Conservation (phyloP, 352 stramenopile genomes). For the Globisporangium ultimum region DNA sequence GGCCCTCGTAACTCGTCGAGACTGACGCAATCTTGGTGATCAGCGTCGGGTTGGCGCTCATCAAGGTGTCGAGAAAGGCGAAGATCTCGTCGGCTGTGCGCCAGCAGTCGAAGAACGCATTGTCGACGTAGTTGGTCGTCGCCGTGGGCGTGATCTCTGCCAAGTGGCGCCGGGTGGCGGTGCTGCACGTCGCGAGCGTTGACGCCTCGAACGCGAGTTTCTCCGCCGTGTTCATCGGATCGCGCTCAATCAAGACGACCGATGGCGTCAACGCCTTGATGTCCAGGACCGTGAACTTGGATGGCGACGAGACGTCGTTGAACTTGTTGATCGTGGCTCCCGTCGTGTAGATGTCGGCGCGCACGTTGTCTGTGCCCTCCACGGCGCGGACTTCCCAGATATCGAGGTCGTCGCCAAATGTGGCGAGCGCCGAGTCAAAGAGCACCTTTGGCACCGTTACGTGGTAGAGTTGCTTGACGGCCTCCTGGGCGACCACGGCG, state of each 20-base stretch:
- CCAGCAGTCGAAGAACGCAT: slow-evolving; percentile 32
- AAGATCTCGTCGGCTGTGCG: slow-evolving; percentile 19
- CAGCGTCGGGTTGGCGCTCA: slow-evolving; percentile 4
- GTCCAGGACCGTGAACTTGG: neutral
- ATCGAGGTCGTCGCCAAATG: slow-evolving; percentile 10
- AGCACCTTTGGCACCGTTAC: slow-evolving; percentile 26
- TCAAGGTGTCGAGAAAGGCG: slow-evolving; percentile 21
- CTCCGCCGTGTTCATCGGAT: slow-evolving; percentile 1
- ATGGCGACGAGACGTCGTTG: neutral
- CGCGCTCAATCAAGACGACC: neutral
- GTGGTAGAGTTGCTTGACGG: slow-evolving; percentile 29
- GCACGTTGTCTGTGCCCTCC: neutral
- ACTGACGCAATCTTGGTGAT: slow-evolving; percentile 15
- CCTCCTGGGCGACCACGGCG: slow-evolving; percentile 17
- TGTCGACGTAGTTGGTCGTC: slow-evolving; percentile 13
- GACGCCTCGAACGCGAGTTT: neutral
- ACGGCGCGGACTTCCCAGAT: slow-evolving; percentile 8
- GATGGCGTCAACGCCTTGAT: neutral
- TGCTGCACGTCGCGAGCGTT: slow-evolving; percentile 2
- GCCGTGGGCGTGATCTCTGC: slow-evolving; percentile 9
- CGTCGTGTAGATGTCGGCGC: slow-evolving; percentile 10
- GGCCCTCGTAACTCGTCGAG: slow-evolving; percentile 11
- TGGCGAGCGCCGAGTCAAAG: slow-evolving; percentile 8
- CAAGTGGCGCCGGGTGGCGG: slow-evolving; percentile 2
- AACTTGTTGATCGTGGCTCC: slow-evolving; percentile 7